Evolutionary conservation across 106 monocot species (phyloP), one percentile per base, ranked within the genome.

Genomic region (Allium cepa): DNA sequence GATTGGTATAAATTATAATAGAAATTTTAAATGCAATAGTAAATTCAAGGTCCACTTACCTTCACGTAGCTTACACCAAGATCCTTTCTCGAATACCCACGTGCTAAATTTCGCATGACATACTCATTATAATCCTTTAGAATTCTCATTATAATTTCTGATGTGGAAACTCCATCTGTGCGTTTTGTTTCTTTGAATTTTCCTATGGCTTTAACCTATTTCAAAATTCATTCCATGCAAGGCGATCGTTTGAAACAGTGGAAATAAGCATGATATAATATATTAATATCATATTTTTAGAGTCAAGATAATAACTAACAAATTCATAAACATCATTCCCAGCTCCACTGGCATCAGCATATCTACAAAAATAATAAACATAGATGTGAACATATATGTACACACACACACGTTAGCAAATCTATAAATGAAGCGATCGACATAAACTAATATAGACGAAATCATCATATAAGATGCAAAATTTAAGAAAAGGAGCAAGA

Each of bases 111-210:
- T 10, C 92, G 82, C 92, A 83, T 93, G 22, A 93, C 82, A 75
- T 88, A 93, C 67, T 86, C 68, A 72, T 93, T 88, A 62, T 93
- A 93, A 64, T 93, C 88, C 46, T 86, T 93, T 14, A 93, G 71
- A 61, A 93, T 93, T 75, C 93, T 78, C 93, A 93, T 88, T 76
- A 89, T 93, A 50, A 93, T 47, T 72, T 93, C 93, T 56, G 93
- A 93, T 26, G 93, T 88, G 11, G 93, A 93, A 47, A 93, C 80
- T 2, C 93, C 88, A 51, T 81, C 75, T 28, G 93, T 88, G 59
- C 93, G 83, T 59, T 81, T 89, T 50, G 93, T 93, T 75, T 93
- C 93, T 77, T 83, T 88, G 47, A 93, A 93, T 67, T 86, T 93
- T 69, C 93, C 93, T 47, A 81, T 76, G 22, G 82, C 68, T 63